Conservation (phyloP, 495 filamentous ascomycete species). For the Aspergillus haitiensis region DNA sequence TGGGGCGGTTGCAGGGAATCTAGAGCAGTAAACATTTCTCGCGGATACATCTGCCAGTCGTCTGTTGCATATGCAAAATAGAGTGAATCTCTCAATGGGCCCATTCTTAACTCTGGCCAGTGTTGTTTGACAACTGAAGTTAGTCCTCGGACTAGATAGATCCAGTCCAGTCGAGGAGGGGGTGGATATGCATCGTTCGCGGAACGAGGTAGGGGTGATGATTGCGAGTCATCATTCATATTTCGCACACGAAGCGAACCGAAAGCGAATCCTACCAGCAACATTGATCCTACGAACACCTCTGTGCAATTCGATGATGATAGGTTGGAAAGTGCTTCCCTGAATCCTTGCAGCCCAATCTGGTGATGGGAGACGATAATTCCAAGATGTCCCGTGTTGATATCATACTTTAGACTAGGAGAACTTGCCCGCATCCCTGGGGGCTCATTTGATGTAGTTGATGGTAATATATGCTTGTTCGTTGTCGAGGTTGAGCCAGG, state of each 20-base stretch:
- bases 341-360: slow-evolving; percentile 26
- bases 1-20: slow-evolving; percentile 2
- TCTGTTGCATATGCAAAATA: slow-evolving; percentile 24
- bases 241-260: slow-evolving; percentile 23
- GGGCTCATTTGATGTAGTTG: background rate
- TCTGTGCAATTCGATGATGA: slow-evolving; percentile 17
- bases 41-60: slow-evolving; percentile 24
- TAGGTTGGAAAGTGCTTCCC: slow-evolving; percentile 18
- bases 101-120: slow-evolving; percentile 24
- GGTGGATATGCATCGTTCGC: background rate
- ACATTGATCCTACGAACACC: slow-evolving; percentile 24
- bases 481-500: background rate
- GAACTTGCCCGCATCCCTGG: background rate
- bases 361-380: slow-evolving; percentile 30
- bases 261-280: slow-evolving; percentile 29
- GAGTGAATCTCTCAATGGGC: slow-evolving; percentile 24
- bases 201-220: background rate
- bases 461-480: background rate
- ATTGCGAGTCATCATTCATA: slow-evolving; percentile 6
- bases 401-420: background rate
- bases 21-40: slow-evolving; percentile 2
- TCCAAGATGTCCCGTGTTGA: slow-evolving; percentile 4
- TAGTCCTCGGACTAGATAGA: slow-evolving; percentile 28
- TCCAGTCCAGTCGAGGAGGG: slow-evolving; percentile 24
- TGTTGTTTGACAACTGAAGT: slow-evolving; percentile 20